Evolutionary conservation across 1,284 basidiomycete genomes (phyloP).

Genomic region (Tremellales sp.): DNA sequence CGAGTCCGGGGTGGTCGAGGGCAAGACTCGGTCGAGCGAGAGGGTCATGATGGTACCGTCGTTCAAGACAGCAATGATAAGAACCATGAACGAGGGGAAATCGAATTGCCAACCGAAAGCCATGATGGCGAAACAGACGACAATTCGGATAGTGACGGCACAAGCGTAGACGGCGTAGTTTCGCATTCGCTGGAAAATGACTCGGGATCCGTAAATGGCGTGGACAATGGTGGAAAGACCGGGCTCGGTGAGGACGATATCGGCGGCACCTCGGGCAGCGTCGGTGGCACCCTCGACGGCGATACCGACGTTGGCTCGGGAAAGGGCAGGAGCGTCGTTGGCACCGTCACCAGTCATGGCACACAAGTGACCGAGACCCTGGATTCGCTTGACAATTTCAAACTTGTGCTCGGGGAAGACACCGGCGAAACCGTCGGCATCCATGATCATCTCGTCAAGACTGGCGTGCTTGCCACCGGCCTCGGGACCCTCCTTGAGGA

Average conservation of each 20-base stretch:
- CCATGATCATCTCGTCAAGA: constrained; percentile 84
- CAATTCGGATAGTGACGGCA: constrained; percentile 96
- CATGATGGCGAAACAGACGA: constrained; percentile 92
- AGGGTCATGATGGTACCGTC: constrained; percentile 99
- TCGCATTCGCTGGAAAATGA: constrained; percentile 97
- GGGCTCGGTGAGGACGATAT: constrained; percentile 91
- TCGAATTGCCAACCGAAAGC: constrained; percentile 94
- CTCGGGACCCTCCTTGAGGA: constrained; percentile 85
- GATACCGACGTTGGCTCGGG: constrained; percentile 93
- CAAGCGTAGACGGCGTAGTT: constrained; percentile 96
- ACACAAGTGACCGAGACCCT: constrained; percentile 80
- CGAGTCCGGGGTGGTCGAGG: constrained; percentile 83
- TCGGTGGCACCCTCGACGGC: constrained; percentile 96
- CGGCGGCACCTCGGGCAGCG: constrained; percentile 89
- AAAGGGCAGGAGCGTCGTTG: constrained; percentile 90
- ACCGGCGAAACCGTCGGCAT: constrained; percentile 69
- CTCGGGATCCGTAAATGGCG: constrained; percentile 89
- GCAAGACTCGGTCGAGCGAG: constrained; percentile 92
- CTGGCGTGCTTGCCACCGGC: constrained; percentile 67
- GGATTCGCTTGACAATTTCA: constrained; percentile 87
- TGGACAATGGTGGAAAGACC: constrained; percentile 96
- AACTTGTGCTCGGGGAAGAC: constrained; percentile 98
- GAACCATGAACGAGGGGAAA: constrained; percentile 99
- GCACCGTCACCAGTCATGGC: constrained; percentile 97
- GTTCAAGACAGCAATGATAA: constrained; percentile 94